These are phyloP conservation scores for Alopecurus myosuroides DNA, from an alignment of 176 grass and related monocot genomes.

Conservation along the genomic window DNA sequence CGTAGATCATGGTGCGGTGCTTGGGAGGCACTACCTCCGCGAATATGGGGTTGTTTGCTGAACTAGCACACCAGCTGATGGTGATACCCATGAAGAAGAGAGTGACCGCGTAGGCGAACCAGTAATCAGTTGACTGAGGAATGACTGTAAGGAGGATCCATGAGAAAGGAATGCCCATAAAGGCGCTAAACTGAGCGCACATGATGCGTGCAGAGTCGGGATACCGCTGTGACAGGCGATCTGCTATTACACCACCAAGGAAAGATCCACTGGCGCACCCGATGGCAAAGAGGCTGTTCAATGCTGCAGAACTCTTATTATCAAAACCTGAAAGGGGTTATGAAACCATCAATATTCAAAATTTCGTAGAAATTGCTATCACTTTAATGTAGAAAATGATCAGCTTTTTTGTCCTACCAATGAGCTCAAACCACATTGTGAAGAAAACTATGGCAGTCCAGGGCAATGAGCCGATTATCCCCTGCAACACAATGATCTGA, in stretches of 20 bases:
- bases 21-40: conserved; percentile 39
- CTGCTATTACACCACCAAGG: conserved; percentile 71
- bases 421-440: conserved; percentile 98
- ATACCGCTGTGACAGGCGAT: conserved; percentile 47
- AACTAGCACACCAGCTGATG: conserved; percentile 76
- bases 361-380: neutral
- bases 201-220: conserved; percentile 73
- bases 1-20: conserved; percentile 5
- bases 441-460: conserved; percentile 95
- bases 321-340: conserved; percentile 60
- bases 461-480: conserved; percentile 83
- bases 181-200: conserved; percentile 95
- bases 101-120: conserved; percentile 44
- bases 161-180: conserved; percentile 94
- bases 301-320: conserved; percentile 63
- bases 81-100: conserved; percentile 33
- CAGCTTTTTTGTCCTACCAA: conserved; percentile 39
- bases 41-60: conserved; percentile 92
- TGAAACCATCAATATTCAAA: neutral
- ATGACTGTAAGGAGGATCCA: conserved; percentile 68
- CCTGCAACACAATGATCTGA: conserved; percentile 96
- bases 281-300: conserved; percentile 80
- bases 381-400: neutral
- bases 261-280: conserved; percentile 74
- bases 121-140: conserved; percentile 61